Evolutionary conservation across 192 early-diverging fungal species (phyloP).

Genomic region (Mortierella antarctica): DNA sequence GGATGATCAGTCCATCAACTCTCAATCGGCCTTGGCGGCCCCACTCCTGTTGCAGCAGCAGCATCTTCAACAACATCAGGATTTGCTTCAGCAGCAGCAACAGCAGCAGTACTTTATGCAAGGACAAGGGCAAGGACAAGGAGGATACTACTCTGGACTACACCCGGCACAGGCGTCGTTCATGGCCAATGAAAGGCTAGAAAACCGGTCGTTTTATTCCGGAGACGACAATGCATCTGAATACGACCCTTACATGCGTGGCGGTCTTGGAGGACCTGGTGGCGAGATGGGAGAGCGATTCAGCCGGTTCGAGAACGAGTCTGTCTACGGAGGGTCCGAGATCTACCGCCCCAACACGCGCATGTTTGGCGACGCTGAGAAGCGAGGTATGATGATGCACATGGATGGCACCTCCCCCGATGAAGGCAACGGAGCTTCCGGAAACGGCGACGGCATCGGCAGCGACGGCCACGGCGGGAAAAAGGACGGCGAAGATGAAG

Average conservation of each 20-base stretch:
- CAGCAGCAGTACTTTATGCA: slow-evolving; percentile 48
- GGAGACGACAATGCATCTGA: slow-evolving; percentile 71
- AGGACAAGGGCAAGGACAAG: slow-evolving; percentile 15
- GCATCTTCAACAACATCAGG: slow-evolving; percentile 46
- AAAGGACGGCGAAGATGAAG: slow-evolving; percentile 56
- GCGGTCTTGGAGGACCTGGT: slow-evolving; percentile 15
- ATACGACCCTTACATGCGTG: slow-evolving; percentile 70
- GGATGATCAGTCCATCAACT: slow-evolving; percentile 53
- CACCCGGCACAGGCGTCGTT: slow-evolving; percentile 35
- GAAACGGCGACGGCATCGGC: slow-evolving; percentile 28
- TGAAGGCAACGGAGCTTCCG: slow-evolving; percentile 26
- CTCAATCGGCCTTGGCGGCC: slow-evolving; percentile 37
- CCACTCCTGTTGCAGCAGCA: slow-evolving; percentile 48
- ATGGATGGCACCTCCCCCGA: slow-evolving; percentile 41
- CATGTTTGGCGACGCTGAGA: slow-evolving; percentile 59
- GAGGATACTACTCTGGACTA: slow-evolving; percentile 29
- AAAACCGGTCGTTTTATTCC: slow-evolving; percentile 55
- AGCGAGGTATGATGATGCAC: slow-evolving; percentile 58
- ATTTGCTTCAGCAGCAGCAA: slow-evolving; percentile 48
- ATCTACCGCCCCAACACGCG: slow-evolving; percentile 50
- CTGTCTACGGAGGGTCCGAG: slow-evolving; percentile 56
- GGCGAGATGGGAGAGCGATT: slow-evolving; percentile 25
- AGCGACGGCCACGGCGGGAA: slow-evolving; percentile 53
- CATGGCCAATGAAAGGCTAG: slow-evolving; percentile 47
- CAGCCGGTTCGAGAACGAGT: slow-evolving; percentile 46